Evolutionary conservation across 768 basidiomycete species (phyloP), one percentile per base, ranked within the genome.

Genomic region (Mycena vulgaris): DNA sequence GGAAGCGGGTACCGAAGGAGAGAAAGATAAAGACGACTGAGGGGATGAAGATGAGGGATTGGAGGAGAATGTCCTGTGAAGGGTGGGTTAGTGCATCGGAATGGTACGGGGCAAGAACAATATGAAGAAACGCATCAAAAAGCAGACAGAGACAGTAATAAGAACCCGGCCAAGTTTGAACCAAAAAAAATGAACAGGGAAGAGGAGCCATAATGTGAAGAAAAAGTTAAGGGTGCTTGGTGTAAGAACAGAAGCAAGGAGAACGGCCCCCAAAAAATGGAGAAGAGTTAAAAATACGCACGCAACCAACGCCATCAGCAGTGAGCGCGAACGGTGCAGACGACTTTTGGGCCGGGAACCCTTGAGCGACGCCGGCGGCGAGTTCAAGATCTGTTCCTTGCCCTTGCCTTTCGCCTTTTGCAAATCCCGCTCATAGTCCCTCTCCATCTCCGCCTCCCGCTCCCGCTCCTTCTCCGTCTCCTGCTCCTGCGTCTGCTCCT

Each of bases 271-370:
- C n/a, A 39, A 45, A 13, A 45, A 9, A 61, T 48, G 40, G 47
- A 28, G 17, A 49, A n/a, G 28, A 51, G 23, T 65, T 56, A 68
- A 47, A 78, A 59, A 39, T n/a, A 68, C 86, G 59, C 81, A 91
- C 86, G 89, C 86, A 67, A 93, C 88, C 45, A 94, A 81, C 9
- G 90, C 87, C 87, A 90, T 92, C 55, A 93, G 82, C 68, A 94
- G 77, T 19, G 93, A 94, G 49, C 89, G 85, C 17, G 71, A 72
- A 17, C 63, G 61, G 21, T 51, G 37, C 16, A 70, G 52, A 8
- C 67, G 63, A 17, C 49, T 47, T 35, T 73, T 73, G 47, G 68
- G 40, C 47, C 55, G 25, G 4, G 55, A 28, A 8, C 64, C 65
- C 25, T 73, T 73, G 28, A 56, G 25, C 9, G 72, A 60, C 35